Base-by-base conservation (phyloP, 768 basidiomycete species). In the Lactifluus subvellereus region DNA sequence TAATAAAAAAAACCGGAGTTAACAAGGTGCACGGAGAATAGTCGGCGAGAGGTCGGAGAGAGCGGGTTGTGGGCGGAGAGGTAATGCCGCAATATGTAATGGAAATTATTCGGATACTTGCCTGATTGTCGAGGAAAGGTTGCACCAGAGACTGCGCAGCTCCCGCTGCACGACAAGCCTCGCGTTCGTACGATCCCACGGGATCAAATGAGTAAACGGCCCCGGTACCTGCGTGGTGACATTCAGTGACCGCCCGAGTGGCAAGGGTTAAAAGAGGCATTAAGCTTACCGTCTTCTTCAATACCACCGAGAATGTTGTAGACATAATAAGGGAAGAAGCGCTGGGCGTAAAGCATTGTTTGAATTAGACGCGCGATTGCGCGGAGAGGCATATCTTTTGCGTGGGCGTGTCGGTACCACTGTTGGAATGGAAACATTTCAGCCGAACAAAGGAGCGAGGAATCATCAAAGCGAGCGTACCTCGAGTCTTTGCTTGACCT, bases 191-290 rank as follows among this genome's bases (percentile, higher is more conserved):
- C 53, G 91, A 94, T 32, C 97, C 97, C 37, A 98, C 94, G 43
- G 97, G 97, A 76, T 99, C 97, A 75, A 97, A 99, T n/a, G 96
- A 98, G 80, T 99, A 99, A 35, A 99, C 95, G 10, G 96, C 93
- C 57, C 97, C 97, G 42, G 91, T 85, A 11, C 95, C 94, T 96
- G 72, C 4, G 42, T 32, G 22, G 42, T 32, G n/a, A 35, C 18
- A 60, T 13, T 13, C 52, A 38, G 66, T 67, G 61, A 61, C 62
- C 48, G 43, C 58, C 54, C 18, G 18, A 38, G 35, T 53, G 37
- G 54, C 58, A 54, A 60, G 42, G 60, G 54, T 56, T 6, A 37
- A 51, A 61, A 53, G 50, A 64, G 30, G 52, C 43, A 50, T 60
- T 27, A 50, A 65, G 42, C 89, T 68, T 71, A 94, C 94, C 94